Evolutionary conservation across 768 basidiomycete species (phyloP).

Genomic region (Boletus subcaerulescens): DNA sequence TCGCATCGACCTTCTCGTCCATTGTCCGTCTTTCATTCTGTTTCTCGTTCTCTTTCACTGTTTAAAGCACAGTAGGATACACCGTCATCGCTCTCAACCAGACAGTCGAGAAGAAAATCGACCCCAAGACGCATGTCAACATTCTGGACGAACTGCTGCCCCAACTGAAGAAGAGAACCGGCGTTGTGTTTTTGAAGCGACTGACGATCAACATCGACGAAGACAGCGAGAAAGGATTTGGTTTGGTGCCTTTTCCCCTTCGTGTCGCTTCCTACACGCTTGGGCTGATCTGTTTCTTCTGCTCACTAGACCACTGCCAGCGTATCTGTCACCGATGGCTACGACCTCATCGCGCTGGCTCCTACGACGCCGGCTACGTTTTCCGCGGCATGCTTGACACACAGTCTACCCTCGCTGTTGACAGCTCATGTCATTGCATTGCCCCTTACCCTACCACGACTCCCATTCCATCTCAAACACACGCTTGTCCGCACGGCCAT

Average conservation of each 20-base stretch:
- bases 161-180: constrained; percentile 55
- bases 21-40: constrained; percentile 48
- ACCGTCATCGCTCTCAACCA: constrained; percentile 77
- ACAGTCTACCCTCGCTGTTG: constrained; percentile 68
- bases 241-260: constrained; percentile 49
- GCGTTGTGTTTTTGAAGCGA: constrained; percentile 67
- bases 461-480: constrained; percentile 80
- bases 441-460: constrained; percentile 72
- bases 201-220: constrained; percentile 79
- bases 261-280: too few species aligned
- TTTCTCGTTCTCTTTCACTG: not conserved
- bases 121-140: constrained; percentile 68
- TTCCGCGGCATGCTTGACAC: constrained; percentile 76
- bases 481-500: constrained; percentile 78
- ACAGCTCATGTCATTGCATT: constrained; percentile 81
- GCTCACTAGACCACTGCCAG: constrained; percentile 67
- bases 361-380: constrained; percentile 73
- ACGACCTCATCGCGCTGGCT: constrained; percentile 74
- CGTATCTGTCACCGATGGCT: constrained; percentile 53
- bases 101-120: constrained; percentile 66
- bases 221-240: constrained; percentile 84
- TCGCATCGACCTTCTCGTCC: constrained; percentile 65
- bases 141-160: constrained; percentile 54
- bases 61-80: constrained; percentile 69
- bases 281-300: not conserved